A percentile compares a stretch with the other conserved stretches of the same genome.
Conservation (phyloP, 129 eudicot genomes). For the Tagetes erecta region DNA sequence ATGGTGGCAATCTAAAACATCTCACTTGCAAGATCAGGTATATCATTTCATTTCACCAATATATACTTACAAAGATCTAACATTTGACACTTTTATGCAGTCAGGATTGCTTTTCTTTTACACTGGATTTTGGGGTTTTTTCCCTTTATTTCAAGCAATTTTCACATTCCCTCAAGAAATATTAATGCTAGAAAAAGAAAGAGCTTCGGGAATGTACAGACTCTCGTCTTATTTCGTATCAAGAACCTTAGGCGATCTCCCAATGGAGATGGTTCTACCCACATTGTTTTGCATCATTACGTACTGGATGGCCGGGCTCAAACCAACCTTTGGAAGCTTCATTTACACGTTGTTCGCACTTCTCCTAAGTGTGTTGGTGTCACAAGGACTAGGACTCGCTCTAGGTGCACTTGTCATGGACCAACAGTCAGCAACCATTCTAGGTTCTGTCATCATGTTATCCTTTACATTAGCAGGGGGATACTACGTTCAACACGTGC, state of each 20-base stretch:
- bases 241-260: conserved; percentile 62
- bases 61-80: neutral
- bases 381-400: conserved; percentile 87
- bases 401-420: conserved; percentile 83
- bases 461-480: conserved; percentile 66
- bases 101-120: conserved; percentile 66
- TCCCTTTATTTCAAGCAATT: conserved; percentile 71
- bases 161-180: conserved; percentile 85
- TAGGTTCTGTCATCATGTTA: conserved; percentile 72
- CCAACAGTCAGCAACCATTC: conserved; percentile 49
- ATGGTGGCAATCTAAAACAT: conserved; percentile 72
- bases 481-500: conserved; percentile 73
- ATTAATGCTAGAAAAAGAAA: conserved; percentile 63
- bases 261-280: conserved; percentile 80
- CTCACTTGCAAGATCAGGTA: conserved; percentile 81
- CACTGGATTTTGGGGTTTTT: conserved; percentile 77
- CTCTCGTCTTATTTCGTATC: conserved; percentile 81
- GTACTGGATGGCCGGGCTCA: conserved; percentile 91
- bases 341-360: conserved; percentile 35
- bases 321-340: conserved; percentile 42
- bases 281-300: conserved; percentile 54
- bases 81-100: conserved; percentile 38
- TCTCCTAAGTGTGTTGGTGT: conserved; percentile 52
- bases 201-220: conserved; percentile 83
- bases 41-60: neutral